Percentiles rank a stretch among this genome's conserved stretches.
Conservation (phyloP, 1,284 basidiomycete genomes). For the Trichosporon sp. region DNA sequence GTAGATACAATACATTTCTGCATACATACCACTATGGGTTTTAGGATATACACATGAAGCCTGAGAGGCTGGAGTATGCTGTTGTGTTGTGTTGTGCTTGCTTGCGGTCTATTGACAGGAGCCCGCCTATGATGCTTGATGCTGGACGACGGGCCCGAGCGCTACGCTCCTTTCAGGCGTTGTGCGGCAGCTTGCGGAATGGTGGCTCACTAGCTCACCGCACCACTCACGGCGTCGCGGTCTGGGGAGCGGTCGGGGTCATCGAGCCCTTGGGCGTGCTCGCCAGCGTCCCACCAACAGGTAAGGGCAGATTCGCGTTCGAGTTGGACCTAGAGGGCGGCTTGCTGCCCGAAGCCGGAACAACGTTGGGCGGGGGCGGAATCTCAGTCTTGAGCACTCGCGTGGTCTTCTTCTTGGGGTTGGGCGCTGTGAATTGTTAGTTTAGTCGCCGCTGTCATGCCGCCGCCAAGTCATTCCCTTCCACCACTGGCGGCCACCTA, state of each 20-base stretch:
- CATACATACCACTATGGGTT: neutral
- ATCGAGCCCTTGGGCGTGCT: constrained; percentile 20
- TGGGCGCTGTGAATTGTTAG: constrained; percentile 36
- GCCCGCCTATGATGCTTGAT: neutral
- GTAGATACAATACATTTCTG: neutral
- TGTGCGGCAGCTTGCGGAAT: neutral
- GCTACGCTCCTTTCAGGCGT: too few relatives aligned
- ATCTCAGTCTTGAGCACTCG: constrained; percentile 49
- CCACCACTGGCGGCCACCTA: neutral
- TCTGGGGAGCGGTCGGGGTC: neutral
- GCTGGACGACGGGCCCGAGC: neutral
- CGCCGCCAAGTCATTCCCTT: neutral
- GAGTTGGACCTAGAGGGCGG: constrained; percentile 13
- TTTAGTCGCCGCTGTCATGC: neutral
- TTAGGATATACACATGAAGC: neutral
- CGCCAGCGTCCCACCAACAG: constrained; percentile 28
- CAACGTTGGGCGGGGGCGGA: constrained; percentile 33
- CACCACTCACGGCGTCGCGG: too few relatives aligned
- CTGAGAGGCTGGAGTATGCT: neutral
- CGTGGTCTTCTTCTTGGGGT: constrained; percentile 47
- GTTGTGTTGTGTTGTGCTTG: too few relatives aligned
- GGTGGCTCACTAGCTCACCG: too few relatives aligned
- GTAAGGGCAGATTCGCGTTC: constrained; percentile 5
- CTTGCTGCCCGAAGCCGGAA: constrained; percentile 7
- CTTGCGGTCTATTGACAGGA: neutral